Evolutionary conservation across 1,139 yeast genomes (phyloP), one percentile per base, ranked within the genome.

Genomic region (Entelexis paramagnoliae): DNA sequence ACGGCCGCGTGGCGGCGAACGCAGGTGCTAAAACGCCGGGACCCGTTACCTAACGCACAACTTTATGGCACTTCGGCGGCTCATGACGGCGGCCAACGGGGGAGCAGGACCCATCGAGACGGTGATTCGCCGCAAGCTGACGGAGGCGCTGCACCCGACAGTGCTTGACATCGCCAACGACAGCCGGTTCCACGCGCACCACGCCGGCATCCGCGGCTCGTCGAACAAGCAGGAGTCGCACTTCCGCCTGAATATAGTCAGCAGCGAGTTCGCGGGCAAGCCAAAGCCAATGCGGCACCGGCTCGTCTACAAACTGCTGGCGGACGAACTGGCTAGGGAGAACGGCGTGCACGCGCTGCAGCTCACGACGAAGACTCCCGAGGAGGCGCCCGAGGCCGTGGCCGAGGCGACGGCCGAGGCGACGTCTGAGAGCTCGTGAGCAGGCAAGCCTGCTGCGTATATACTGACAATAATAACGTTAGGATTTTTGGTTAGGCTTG

Each of bases 261-360:
- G 93, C 59, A 79, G 79, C 39, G 72, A 65, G 49, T 91, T 91
- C 64, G 67, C 69, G 42, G 94, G 93, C 0, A 73, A 79, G 64
- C 66, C 73, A 28, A 74, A 81, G 64, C 94, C 95, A 0, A 68
- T 78, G 30, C 77, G 98, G 64, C 97, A 91, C 68, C 70, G 96
- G 54, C 66, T 82, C 63, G 75, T 91, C 0, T 89, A 88, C 64
- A 70, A 70, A 48, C 66, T 85, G 50, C 70, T 91, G 46, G 78
- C 78, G 57, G 87, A 85, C 36, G 96, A 88, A 64, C 70, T 89
- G 63, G 73, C 75, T 51, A 72, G 71, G 50, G 75, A 77, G 51
- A 64, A 69, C 50, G 91, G 95, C 1, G 79, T 91, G 22, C 98
- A 91, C 69, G 96, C 97, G 0, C 71, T 91, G 55, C 96, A 87